phyloP scores from a whole-genome alignment of 169 alveolate species.

The Cryptosporidium ryanae region DNA sequence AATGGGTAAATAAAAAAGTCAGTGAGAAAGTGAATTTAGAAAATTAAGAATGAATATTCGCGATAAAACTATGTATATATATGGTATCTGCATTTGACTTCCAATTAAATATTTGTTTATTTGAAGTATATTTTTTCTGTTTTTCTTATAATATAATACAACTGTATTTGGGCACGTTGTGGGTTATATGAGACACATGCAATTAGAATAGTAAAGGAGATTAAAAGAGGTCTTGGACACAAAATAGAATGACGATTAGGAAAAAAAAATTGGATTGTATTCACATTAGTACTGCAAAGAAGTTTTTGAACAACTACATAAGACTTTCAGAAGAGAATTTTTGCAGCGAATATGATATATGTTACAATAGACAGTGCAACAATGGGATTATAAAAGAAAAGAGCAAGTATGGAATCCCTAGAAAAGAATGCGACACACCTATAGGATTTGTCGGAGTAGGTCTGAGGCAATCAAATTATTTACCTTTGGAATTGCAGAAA shows the following conservation, averaged over 20 bases:
- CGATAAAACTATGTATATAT: too few species aligned
- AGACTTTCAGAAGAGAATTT: constrained; percentile 4
- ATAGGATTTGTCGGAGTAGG: constrained; percentile 60
- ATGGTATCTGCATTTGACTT: too few species aligned
- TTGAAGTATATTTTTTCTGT: too few species aligned
- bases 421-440: constrained; percentile 38
- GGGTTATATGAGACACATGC: too few species aligned
- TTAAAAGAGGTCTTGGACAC: too few species aligned
- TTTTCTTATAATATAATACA: too few species aligned
- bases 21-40: too few species aligned
- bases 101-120: too few species aligned
- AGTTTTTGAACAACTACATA: constrained; percentile 18
- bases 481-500: constrained; percentile 47
- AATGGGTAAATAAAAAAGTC: too few species aligned
- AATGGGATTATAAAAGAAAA: not conserved
- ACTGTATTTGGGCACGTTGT: too few species aligned
- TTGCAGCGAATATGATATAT: constrained; percentile 17
- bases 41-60: too few species aligned
- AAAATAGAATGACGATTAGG: not conserved
- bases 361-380: constrained; percentile 39
- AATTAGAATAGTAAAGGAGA: too few species aligned
- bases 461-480: not conserved
- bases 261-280: not conserved
- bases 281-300: constrained; percentile 49
- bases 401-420: constrained; percentile 28